Evolutionary conservation across 495 filamentous ascomycete genomes (phyloP), one percentile per base, ranked within the genome.

Genomic region (Penicillium bovifimosum): DNA sequence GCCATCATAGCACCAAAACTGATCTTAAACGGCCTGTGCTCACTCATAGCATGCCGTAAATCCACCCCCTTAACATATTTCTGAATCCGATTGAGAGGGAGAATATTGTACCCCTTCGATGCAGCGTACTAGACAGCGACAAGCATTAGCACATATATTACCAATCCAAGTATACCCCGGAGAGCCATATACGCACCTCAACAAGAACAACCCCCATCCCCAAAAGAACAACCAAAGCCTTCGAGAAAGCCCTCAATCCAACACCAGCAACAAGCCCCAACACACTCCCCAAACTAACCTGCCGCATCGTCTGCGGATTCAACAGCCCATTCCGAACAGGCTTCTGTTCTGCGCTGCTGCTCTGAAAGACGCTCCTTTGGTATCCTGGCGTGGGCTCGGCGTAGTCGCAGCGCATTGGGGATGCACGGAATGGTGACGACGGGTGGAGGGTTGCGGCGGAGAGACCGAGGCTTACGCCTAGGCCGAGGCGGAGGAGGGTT

Each of bases 1-100:
- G 84, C 82, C 76, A 93, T 92, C 27, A 86, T 86, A 5, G 74
- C 56, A 9, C 86, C 88, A 61, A 93, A 92, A 34, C 81, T 84
- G 8, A 92, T 59, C 75, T 91, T 93, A 62, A 95, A 89, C 0
- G 85, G 84, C 16, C 80, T 73, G 62, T 91, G 79, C 51, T 83
- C 76, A 55, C 80, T 79, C 50, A 93, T 66, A 4, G 81, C 77
- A 1, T 75, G 76, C 20, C 74, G 64, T 42, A 87, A n/a, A 61
- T 86, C 73, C 20, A 82, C 75, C 11, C 65, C 64, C 64, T 76
- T 80, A 20, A 85, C 69, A 56, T 80, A 83, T 47, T 75, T 70
- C 53, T 86, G 81, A 47, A 88, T 53, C n/a, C 69, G 56, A 60
- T 74, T 56, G 66, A 84, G 68, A 33, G 86, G 79, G 56, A 95